Percentiles rank a stretch among this genome's conserved stretches.
phyloP scores from a whole-genome alignment of 1,284 basidiomycete genomes.

The Golubevia sp. region DNA sequence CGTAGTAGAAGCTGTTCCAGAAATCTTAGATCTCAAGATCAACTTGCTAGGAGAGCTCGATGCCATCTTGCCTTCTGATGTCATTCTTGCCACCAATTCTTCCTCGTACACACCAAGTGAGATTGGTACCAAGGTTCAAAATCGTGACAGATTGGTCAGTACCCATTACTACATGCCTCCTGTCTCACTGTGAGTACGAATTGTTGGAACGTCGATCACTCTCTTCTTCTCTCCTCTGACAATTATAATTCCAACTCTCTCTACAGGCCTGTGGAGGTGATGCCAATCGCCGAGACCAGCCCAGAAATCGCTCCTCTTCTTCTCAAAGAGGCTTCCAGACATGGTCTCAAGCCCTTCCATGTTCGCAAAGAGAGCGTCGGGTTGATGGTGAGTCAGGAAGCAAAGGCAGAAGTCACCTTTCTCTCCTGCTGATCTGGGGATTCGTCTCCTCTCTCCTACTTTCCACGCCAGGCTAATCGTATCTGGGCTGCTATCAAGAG shows the following conservation, averaged over 20 bases:
- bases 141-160: slow-evolving; percentile 3
- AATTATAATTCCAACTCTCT: too few relatives aligned
- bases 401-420: too few relatives aligned
- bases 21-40: not conserved
- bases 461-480: not conserved
- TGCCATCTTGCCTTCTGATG: not conserved
- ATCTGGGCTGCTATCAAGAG: slow-evolving; percentile 13
- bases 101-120: not conserved
- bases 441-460: not conserved
- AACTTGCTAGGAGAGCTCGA: not conserved
- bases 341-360: slow-evolving; percentile 3
- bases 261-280: slow-evolving; percentile 7
- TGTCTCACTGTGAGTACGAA: not conserved
- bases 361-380: slow-evolving; percentile 11
- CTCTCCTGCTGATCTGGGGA: too few relatives aligned
- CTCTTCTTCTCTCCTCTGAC: not conserved
- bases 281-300: slow-evolving; percentile 7
- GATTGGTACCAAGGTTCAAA: not conserved
- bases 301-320: slow-evolving; percentile 5
- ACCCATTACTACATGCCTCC: slow-evolving; percentile 12
- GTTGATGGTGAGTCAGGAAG: slow-evolving; percentile 5
- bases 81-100: not conserved
- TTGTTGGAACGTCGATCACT: not conserved
- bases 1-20: not conserved
- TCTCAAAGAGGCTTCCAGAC: not conserved